Evolutionary conservation across 805 yeast genomes (phyloP), one percentile per base, ranked within the genome.

Genomic region (Starmerella ratchasimensis): DNA sequence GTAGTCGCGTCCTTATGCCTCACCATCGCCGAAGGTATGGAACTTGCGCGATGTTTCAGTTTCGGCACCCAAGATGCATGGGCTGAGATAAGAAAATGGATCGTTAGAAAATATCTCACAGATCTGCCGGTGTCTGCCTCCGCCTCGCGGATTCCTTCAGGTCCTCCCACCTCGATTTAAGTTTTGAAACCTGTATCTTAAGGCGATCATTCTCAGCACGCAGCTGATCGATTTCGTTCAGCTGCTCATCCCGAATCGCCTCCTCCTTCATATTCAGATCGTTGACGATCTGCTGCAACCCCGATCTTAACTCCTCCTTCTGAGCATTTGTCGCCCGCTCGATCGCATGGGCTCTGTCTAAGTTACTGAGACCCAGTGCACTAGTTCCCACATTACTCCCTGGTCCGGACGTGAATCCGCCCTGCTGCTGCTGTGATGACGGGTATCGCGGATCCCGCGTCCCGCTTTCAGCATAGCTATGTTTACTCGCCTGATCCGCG

Each of bases 161-260:
- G 17, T 67, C 71, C 47, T 76, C 73, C 83, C 83, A 77, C 26
- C 80, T 56, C 41, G 70, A 70, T 43, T 70, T 72, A 37, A 75
- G 54, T 39, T 68, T 67, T 2, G 62, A 60, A 4, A 64, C 65
- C 46, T 76, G 74, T 32, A 61, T 61, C 27, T 33, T 33, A 18
- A 50, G 44, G 26, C 40, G 37, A 34, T 50, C 54, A 39, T 49
- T 50, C 34, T 50, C 54, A 9, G 54, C 50, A 11, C 52, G 41
- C 32, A 50, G 39, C 31, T 51, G 34, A 30, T 50, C 54, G 3
- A 47, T 30, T 22, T 43, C 50, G 24, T 40, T 50, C 11, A 42
- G 35, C 34, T 68, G 69, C 38, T 74, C 55, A 33, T 67, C 67
- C 32, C 38, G 55, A 59, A 43, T 64, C 66, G 32, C 65, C 71